Conservation (phyloP, 139 green algal species). For the Micractinium sp. region DNA sequence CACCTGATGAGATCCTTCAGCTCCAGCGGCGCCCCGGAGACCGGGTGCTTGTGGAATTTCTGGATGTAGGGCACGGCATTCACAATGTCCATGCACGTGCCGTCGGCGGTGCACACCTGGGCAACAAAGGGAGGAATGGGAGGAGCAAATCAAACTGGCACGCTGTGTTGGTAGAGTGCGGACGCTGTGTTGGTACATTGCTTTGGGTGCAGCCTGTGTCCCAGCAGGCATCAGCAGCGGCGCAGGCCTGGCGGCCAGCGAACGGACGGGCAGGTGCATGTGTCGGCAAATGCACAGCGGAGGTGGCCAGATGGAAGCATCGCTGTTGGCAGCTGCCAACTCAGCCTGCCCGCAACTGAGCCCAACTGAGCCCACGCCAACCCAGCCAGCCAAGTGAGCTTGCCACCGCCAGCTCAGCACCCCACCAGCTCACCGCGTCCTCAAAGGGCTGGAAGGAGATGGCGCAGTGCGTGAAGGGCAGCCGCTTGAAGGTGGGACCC, state of each 20-base stretch:
- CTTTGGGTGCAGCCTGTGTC: too few relatives aligned
- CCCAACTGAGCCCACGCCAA: too few relatives aligned
- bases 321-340: too few relatives aligned
- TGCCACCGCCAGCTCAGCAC: not conserved
- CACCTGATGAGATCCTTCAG: constrained; percentile 86
- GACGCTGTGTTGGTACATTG: too few relatives aligned
- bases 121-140: not conserved
- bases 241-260: too few relatives aligned
- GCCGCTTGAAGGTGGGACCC: constrained; percentile 70
- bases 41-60: constrained; percentile 87
- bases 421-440: constrained; percentile 73
- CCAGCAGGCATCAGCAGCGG: too few relatives aligned
- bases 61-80: constrained; percentile 89
- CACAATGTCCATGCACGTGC: constrained; percentile 82
- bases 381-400: too few relatives aligned
- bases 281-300: too few relatives aligned
- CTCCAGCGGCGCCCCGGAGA: constrained; percentile 82
- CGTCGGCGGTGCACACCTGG: constrained; percentile 82
- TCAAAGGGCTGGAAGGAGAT: constrained; percentile 95
- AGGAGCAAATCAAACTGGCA: not conserved
- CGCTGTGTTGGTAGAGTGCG: too few relatives aligned
- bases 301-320: too few relatives aligned
- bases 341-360: too few relatives aligned
- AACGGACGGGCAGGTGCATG: too few relatives aligned
- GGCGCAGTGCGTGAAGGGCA: constrained; percentile 95